Conservation (phyloP, 2,329 filamentous ascomycete genomes). For the Trichoderma sp. region DNA sequence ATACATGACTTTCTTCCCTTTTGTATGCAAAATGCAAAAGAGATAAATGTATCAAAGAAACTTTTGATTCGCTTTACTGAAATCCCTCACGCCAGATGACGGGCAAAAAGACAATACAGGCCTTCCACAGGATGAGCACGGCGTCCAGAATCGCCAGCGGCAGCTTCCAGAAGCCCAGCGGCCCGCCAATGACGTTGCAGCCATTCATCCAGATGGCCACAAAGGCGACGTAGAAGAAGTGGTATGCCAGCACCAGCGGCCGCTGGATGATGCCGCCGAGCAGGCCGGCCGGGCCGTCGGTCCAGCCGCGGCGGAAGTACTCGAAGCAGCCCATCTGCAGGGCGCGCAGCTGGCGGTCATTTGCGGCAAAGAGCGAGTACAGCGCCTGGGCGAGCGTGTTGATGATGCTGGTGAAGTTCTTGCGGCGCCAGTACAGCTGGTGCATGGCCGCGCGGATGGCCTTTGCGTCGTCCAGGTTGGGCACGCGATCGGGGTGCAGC, state of each 20-base stretch:
- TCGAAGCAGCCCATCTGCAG: slow-evolving; percentile 89
- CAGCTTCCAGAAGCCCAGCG: slow-evolving; percentile 44
- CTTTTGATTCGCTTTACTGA: slow-evolving; percentile 6
- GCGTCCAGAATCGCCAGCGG: slow-evolving; percentile 67
- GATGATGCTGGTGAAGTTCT: slow-evolving; percentile 80
- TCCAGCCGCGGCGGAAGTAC: slow-evolving; percentile 79
- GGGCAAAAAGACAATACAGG: slow-evolving; percentile 79
- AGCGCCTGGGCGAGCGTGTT: slow-evolving; percentile 97
- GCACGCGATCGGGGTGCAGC: slow-evolving; percentile 68
- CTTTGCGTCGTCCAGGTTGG: slow-evolving; percentile 66
- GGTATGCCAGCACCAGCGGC: slow-evolving; percentile 78
- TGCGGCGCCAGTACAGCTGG: slow-evolving; percentile 84
- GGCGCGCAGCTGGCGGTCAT: slow-evolving; percentile 73
- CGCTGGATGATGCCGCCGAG: slow-evolving; percentile 78
- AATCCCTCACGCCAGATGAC: slow-evolving; percentile 70
- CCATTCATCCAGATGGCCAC: slow-evolving; percentile 73
- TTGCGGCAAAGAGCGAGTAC: slow-evolving; percentile 86
- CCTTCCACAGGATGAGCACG: slow-evolving; percentile 74
- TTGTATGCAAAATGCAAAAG: not conserved
- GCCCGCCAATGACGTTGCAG: slow-evolving; percentile 41
- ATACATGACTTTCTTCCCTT: not conserved
- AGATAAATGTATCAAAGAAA: not conserved
- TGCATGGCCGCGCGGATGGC: slow-evolving; percentile 69
- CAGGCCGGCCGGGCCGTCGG: slow-evolving; percentile 78
- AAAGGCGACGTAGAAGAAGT: slow-evolving; percentile 94